A percentile compares a stretch with the other conserved stretches of the same genome.
phyloP scores from a whole-genome alignment of 108 stramenopile species.

The Fragilaria radians region DNA sequence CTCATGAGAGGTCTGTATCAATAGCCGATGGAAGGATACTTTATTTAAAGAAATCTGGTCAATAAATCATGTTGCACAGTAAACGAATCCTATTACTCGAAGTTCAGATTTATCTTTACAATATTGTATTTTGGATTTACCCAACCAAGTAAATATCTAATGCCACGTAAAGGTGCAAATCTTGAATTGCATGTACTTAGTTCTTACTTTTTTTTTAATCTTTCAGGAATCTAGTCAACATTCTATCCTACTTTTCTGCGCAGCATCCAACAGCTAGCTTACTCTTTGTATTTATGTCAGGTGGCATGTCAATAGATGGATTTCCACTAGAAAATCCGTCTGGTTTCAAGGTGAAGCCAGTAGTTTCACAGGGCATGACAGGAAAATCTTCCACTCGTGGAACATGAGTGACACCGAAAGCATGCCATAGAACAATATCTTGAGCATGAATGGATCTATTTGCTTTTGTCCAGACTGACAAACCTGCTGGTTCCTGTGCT shows the following conservation, averaged over 20 bases:
- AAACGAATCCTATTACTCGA: no score
- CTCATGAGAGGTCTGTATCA: no score
- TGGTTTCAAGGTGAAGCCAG: slow-evolving; percentile 50
- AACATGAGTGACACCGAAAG: slow-evolving; percentile 52
- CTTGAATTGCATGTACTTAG: no score
- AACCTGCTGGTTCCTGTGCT: slow-evolving; percentile 26
- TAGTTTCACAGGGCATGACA: slow-evolving; percentile 36
- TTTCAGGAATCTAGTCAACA: not conserved
- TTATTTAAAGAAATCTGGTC: no score
- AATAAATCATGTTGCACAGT: no score
- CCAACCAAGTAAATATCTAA: no score
- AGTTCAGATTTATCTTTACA: no score
- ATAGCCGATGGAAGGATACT: no score
- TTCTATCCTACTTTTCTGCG: not conserved
- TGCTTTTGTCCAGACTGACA: slow-evolving; percentile 37
- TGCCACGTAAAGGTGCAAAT: no score
- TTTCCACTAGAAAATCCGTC: slow-evolving; percentile 27
- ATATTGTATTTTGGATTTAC: no score
- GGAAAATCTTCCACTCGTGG: slow-evolving; percentile 56
- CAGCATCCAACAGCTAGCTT: slow-evolving; percentile 27
- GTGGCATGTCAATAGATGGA: slow-evolving; percentile 14
- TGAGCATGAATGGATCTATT: slow-evolving; percentile 36
- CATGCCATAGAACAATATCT: slow-evolving; percentile 57
- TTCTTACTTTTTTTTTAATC: no score
- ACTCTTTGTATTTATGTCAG: slow-evolving; percentile 34